A percentile compares a stretch with the other conserved stretches of the same genome.
phyloP scores from a whole-genome alignment of 805 yeast species.

The Wickerhamiella lipophila region DNA sequence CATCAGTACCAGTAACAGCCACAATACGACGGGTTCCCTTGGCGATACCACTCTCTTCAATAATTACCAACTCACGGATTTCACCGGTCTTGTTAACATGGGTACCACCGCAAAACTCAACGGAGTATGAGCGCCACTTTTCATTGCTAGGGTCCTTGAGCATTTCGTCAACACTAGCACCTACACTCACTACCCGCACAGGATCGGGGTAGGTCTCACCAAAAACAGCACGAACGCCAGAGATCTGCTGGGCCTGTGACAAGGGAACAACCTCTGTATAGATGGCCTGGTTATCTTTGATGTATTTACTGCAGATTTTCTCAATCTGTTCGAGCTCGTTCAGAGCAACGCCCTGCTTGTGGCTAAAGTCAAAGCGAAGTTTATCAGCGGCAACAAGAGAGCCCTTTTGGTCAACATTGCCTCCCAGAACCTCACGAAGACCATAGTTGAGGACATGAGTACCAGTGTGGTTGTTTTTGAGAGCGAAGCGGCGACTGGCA shows the following conservation, averaged over 20 bases:
- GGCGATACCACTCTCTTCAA: constrained; percentile 96
- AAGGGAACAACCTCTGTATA: constrained; percentile 75
- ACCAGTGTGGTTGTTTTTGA: constrained; percentile 96
- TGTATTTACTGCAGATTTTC: constrained; percentile 53
- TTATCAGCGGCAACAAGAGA: constrained; percentile 93
- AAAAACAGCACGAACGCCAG: constrained; percentile 90
- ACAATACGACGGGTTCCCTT: constrained; percentile 98
- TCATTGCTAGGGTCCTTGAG: constrained; percentile 54
- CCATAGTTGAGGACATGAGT: constrained; percentile 91
- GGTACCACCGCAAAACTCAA: constrained; percentile 99
- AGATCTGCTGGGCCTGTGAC: constrained; percentile 56
- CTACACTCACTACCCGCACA: constrained; percentile 93
- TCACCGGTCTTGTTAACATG: constrained; percentile 89
- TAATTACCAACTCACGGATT: constrained; percentile 75
- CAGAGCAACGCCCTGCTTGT: constrained; percentile 68
- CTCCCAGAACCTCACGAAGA: constrained; percentile 74
- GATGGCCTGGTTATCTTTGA: constrained; percentile 58
- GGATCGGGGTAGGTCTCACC: constrained; percentile 99
- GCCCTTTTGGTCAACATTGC: constrained; percentile 86
- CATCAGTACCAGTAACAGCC: constrained; percentile 88
- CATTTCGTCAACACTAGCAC: constrained; percentile 75
- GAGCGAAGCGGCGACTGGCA: constrained; percentile 88
- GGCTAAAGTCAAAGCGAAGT: constrained; percentile 90
- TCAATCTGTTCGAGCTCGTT: constrained; percentile 69
- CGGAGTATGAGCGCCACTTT: constrained; percentile 66